Base-by-base conservation (phyloP, 345 rosid species). In the Bruguiera sexangula region DNA sequence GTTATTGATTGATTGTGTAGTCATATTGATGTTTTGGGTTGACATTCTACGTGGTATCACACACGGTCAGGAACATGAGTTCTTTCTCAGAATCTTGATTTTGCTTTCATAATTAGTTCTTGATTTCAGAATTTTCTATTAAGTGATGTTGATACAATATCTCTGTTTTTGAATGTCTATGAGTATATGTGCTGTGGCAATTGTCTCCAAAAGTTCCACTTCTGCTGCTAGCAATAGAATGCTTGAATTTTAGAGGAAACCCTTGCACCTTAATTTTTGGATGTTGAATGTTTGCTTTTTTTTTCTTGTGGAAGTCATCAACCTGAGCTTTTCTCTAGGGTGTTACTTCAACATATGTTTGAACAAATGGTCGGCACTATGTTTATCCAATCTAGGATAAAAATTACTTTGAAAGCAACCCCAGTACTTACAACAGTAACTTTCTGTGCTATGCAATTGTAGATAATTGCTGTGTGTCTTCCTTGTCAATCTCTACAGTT, bases 11-110 rank as follows among this genome's bases (percentile, higher is more conserved):
- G 34, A 30, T 24, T 29, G 11, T 22, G n/a, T 24, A 37, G 65
- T 64, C 37, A 55, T 67, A 34, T 52, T 63, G 57, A 48, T 61
- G 19, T 43, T 72, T 10, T 36, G 53, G 34, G 36, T 53, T 57
- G 56, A 60, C 51, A 57, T 37, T 59, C 66, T 58, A 15, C 66
- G 55, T 57, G 22, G 16, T 60, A 46, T 26, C 62, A 61, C 48
- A 51, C 39, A 22, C 22, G 48, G 46, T 22, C 21, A 29, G 31
- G 21, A 39, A 66, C 55, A 24, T 69, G 46, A 19, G 48, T 22
- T 63, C 37, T 62, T 16, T 36, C 11, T 72, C 16, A 31, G 65
- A 48, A 58, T 27, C 51, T 69, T 31, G 8, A 64, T 48, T 32
- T 62, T 13, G 22, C 21, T 36, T 6, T 48, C 31, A 8, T 54